Evolutionary conservation across 768 basidiomycete species (phyloP).

Genomic region (Xanthoconium stramineum): DNA sequence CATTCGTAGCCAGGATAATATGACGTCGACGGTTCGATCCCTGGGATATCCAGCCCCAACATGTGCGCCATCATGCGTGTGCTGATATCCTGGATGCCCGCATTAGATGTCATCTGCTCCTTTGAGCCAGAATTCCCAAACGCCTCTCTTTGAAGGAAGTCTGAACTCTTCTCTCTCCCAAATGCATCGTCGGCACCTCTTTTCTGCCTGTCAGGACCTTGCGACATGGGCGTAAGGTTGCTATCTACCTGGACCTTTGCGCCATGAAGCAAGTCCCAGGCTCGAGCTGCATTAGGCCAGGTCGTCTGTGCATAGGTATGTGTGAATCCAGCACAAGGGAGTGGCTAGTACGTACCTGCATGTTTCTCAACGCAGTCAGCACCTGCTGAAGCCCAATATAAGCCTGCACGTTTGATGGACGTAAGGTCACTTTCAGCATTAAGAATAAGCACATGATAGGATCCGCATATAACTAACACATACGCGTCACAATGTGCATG

Average conservation of each 20-base stretch:
- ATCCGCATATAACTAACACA: slow-evolving; percentile 21
- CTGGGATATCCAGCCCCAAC: slow-evolving; percentile 64
- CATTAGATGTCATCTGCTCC: slow-evolving; percentile 20
- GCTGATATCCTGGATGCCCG: slow-evolving; percentile 60
- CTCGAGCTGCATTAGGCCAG: slow-evolving; percentile 69
- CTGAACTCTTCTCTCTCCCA: slow-evolving; percentile 49
- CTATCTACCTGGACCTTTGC: slow-evolving; percentile 54
- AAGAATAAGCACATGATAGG: slow-evolving; percentile 10
- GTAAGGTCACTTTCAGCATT: slow-evolving; percentile 54
- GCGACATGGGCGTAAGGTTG: slow-evolving; percentile 34
- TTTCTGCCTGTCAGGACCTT: slow-evolving; percentile 48
- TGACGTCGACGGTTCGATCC: slow-evolving; percentile 53
- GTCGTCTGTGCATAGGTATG: slow-evolving; percentile 41
- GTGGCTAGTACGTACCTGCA: slow-evolving; percentile 49
- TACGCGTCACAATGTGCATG: slow-evolving; percentile 76
- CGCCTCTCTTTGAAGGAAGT: slow-evolving; percentile 42
- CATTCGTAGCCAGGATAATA: slow-evolving; percentile 55
- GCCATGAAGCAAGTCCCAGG: slow-evolving; percentile 65
- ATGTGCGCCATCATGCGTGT: slow-evolving; percentile 70
- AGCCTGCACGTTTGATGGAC: slow-evolving; percentile 69
- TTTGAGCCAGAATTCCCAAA: slow-evolving; percentile 29
- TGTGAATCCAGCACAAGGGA: neutral
- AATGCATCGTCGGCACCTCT: slow-evolving; percentile 62
- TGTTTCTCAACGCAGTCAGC: slow-evolving; percentile 59
- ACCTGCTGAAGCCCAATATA: slow-evolving; percentile 63